Evolutionary conservation across 345 rosid genomes (phyloP), one percentile per base, ranked within the genome.

Genomic region (Euclidium syriacum): DNA sequence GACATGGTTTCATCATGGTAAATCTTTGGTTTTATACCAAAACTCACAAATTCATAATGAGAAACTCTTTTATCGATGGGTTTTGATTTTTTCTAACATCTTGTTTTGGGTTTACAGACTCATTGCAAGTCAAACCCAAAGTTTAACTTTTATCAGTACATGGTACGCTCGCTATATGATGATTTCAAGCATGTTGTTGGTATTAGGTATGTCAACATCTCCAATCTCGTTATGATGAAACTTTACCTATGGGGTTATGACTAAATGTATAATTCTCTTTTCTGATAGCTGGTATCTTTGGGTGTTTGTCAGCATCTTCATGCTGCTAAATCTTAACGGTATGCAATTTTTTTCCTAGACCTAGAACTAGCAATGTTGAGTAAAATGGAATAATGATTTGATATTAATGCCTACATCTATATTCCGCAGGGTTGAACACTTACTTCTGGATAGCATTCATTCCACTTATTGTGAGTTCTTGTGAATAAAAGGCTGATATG

Each of bases 251-350:
- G n/a, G n/a, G n/a, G n/a, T n/a, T n/a, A n/a, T n/a, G n/a, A n/a
- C n/a, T n/a, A n/a, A n/a, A n/a, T n/a, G n/a, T n/a, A n/a, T n/a
- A n/a, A n/a, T n/a, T n/a, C n/a, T n/a, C n/a, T n/a, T n/a, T n/a
- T n/a, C n/a, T n/a, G n/a, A n/a, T n/a, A n/a, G 99, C 68, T 94
- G 99, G 99, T 90, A 84, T 75, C 97, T 94, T 36, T 94, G 97
- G 99, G 61, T 84, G 67, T 90, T 90, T 15, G 92, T 90, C 33
- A 78, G 90, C 70, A 27, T 90, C 68, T 94, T 94, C 85, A 77
- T 94, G 83, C 46, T 87, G 71, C 82, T 90, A 50, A 90, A 94
- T 76, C 75, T 90, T 41, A 68, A 83, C 34, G 97, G 99, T 94
- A n/a, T n/a, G n/a, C n/a, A n/a, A n/a, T n/a, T n/a, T n/a, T n/a